Percentiles rank a stretch among this genome's conserved stretches.
Conservation (phyloP, 345 rosid species). For the Sisymbrium irio region DNA sequence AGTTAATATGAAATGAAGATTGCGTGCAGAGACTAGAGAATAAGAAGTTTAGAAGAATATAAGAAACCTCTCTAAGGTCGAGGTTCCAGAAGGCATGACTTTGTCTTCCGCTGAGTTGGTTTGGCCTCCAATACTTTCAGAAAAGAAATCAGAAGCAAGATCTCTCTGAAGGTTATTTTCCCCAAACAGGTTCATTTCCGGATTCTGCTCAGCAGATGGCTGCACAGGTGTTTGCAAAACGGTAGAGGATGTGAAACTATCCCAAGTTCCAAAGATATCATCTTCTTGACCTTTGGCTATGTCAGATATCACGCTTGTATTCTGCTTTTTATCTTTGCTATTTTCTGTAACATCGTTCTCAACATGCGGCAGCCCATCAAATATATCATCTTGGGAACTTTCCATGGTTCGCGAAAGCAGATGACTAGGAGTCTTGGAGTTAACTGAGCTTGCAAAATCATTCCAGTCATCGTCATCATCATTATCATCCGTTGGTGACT, state of each 20-base stretch:
- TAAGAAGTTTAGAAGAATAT: background rate
- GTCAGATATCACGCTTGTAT: conserved; percentile 32
- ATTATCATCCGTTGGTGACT: conserved; percentile 14
- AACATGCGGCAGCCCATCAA: conserved; percentile 13
- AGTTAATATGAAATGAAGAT: background rate
- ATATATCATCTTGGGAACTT: conserved; percentile 20
- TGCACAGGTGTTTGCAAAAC: conserved; percentile 33
- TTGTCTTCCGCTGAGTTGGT: conserved; percentile 30
- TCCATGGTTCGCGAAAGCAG: conserved; percentile 26
- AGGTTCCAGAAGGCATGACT: conserved; percentile 35
- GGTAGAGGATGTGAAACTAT: conserved; percentile 54
- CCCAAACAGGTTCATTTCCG: conserved; percentile 40
- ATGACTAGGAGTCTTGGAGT: conserved; percentile 35
- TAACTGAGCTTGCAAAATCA: conserved; percentile 65
- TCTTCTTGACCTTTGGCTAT: conserved; percentile 40
- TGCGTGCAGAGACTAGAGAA: background rate
- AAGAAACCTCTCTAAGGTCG: conserved; percentile 47
- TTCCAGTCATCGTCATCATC: conserved; percentile 61
- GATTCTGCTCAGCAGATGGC: conserved; percentile 36
- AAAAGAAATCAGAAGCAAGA: conserved; percentile 44
- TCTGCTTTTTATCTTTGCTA: conserved; percentile 38
- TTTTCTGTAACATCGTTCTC: conserved; percentile 23
- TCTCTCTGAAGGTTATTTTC: conserved; percentile 24
- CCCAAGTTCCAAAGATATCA: conserved; percentile 63
- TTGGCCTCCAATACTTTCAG: conserved; percentile 34